Base-by-base conservation (phyloP, 2,329 filamentous ascomycete species). In the Fusarium lateritium region DNA sequence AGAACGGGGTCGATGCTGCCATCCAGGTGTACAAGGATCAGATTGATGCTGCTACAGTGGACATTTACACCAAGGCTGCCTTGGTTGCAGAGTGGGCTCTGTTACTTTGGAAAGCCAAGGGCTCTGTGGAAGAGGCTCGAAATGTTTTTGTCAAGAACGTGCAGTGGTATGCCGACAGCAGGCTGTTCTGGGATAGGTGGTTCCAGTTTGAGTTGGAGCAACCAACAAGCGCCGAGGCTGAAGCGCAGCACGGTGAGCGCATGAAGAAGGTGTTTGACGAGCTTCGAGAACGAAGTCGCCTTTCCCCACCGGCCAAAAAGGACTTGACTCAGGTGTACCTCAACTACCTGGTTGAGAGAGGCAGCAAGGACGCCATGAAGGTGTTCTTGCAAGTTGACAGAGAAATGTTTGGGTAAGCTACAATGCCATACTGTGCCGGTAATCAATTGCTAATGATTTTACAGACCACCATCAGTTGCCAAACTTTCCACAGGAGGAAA, bases 151-250 rank as follows among this genome's bases (percentile, higher is more conserved):
- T 89, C 65, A 92, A 91, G 79, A 95, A 97, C 73, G 86, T 92
- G 57, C 90, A 94, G 76, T 93, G 90, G 85, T 97, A 97, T 77
- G 85, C 91, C 3, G 93, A 96, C 76, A 97, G 94, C 78, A 88
- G 90, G 34, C 85, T 92, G 43, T 98, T 98, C 84, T 99, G 96
- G 95, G 85, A 90, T 72, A 92, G 89, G 75, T 98, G 94, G 84
- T 87, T 98, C 56, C 84, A 91, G 61, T 97, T 99, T 76, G 96
- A 99, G 82, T 84, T 97, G 49, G 89, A 92, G 58, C 94, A 97
- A 78, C 91, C 93, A 13, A 91, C 90, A 2, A 90, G 83, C 65
- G 81, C 84, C 2, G 87, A 89, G 50, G 84, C 86, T 4, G 92
- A 95, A 75, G 73, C 83, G 2, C 83, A 88, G 58, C 89, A 94